Evolutionary conservation across 352 stramenopile genomes (phyloP).

Genomic region (Globisporangium irregulare): DNA sequence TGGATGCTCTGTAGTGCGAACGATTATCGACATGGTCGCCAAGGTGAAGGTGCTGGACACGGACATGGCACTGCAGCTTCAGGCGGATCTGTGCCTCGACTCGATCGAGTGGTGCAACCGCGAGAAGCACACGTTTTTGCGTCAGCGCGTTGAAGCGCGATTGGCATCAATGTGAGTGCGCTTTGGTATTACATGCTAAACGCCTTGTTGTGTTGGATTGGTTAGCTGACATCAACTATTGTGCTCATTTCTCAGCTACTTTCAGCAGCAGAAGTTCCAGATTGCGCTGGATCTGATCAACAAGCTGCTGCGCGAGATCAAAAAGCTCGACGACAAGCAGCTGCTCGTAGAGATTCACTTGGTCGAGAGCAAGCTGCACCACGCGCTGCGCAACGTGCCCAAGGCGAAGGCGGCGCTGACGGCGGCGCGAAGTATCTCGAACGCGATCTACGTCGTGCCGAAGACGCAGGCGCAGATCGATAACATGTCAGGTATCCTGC

Average conservation of each 20-base stretch:
- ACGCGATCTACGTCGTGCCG: slow-evolving; percentile 97
- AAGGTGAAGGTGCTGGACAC: slow-evolving; percentile 86
- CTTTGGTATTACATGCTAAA: background rate
- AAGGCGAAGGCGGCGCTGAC: slow-evolving; percentile 97
- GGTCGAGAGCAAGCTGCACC: slow-evolving; percentile 97
- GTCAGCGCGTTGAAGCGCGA: slow-evolving; percentile 96
- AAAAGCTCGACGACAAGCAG: slow-evolving; percentile 99
- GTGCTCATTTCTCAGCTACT: slow-evolving; percentile 45
- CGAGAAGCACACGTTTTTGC: slow-evolving; percentile 97
- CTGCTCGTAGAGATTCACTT: slow-evolving; percentile 99
- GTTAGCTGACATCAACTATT: background rate
- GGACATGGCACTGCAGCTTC: slow-evolving; percentile 92
- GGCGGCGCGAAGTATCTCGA: slow-evolving; percentile 95
- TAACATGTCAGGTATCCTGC: slow-evolving; percentile 96
- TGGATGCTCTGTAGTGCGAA: slow-evolving; percentile 77
- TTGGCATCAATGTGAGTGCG: slow-evolving; percentile 84
- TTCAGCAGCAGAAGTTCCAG: slow-evolving; percentile 90
- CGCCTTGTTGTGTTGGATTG: background rate
- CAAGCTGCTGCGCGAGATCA: slow-evolving; percentile 95
- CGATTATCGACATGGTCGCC: slow-evolving; percentile 97
- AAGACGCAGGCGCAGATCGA: slow-evolving; percentile 94
- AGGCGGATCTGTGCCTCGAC: slow-evolving; percentile 92
- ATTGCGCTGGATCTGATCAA: slow-evolving; percentile 93
- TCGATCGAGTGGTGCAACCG: slow-evolving; percentile 94
- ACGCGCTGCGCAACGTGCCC: slow-evolving; percentile 96